Percentiles rank a stretch among this genome's conserved stretches.
These are phyloP conservation scores for Cladophialophora exuberans DNA, from an alignment of 2,329 filamentous ascomycete genomes.

Conservation along the genomic window DNA sequence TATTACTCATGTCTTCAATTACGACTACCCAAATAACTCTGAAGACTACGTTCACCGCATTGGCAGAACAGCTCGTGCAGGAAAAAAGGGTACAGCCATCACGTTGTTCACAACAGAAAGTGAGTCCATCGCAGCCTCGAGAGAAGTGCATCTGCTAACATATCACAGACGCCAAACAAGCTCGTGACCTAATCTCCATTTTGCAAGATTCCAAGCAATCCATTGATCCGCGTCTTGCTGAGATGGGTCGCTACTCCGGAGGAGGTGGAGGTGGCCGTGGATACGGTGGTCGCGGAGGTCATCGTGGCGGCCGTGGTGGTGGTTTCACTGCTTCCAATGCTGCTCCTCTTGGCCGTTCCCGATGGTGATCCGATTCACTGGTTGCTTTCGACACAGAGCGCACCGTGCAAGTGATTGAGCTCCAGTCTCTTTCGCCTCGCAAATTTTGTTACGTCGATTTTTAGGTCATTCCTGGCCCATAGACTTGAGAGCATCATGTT, in stretches of 20 bases:
- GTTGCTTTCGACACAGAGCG: background rate
- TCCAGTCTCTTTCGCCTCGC: background rate
- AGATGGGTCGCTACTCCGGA: conserved; percentile 93
- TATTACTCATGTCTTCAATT: conserved; percentile 99
- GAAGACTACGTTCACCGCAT: conserved; percentile 72
- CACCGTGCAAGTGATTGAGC: background rate
- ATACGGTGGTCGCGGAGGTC: conserved; percentile 68
- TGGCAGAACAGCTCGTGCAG: conserved; percentile 71
- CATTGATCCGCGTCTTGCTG: conserved; percentile 90
- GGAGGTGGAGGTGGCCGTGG: conserved; percentile 75
- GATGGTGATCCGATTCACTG: conserved; percentile 52
- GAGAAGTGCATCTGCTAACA: conserved; percentile 11
- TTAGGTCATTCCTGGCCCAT: background rate
- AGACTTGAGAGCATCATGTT: conserved; percentile 12
- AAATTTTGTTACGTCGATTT: conserved; percentile 4
- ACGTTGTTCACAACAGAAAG: conserved; percentile 99
- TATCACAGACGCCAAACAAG: conserved; percentile 78
- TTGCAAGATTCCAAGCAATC: conserved; percentile 97
- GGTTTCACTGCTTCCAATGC: conserved; percentile 62
- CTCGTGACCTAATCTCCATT: conserved; percentile 91
- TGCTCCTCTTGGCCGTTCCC: conserved; percentile 59
- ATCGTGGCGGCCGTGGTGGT: conserved; percentile 58
- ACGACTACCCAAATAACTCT: conserved; percentile 97
- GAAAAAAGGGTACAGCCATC: conserved; percentile 92
- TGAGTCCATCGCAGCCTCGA: conserved; percentile 56